A percentile compares a stretch with the other conserved stretches of the same genome.
These are phyloP conservation scores for Fusarium floridanum DNA, from an alignment of 2,329 filamentous ascomycete species.

Conservation along the genomic window DNA sequence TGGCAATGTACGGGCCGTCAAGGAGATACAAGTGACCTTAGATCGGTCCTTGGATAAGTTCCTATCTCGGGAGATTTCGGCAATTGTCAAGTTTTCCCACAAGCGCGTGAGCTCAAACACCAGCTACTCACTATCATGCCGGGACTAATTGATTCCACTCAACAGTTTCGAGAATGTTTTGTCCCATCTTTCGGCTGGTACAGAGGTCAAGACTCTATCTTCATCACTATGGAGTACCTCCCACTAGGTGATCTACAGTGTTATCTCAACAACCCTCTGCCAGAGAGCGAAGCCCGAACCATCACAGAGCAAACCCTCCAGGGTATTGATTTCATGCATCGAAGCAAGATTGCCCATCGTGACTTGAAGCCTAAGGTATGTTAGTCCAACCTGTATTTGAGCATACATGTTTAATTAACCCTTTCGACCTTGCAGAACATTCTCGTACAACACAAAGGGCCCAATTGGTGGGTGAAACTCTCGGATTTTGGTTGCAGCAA, in stretches of 20 bases:
- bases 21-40: background rate
- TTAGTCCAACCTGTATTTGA: background rate
- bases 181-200: conserved; percentile 11
- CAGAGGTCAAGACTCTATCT: background rate
- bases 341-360: background rate
- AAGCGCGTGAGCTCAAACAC: background rate
- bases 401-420: no score
- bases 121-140: background rate
- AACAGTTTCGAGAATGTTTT: conserved; percentile 4
- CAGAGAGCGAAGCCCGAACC: background rate
- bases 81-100: conserved; percentile 12
- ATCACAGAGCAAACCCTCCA: background rate
- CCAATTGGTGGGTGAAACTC: conserved; percentile 20
- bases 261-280: background rate
- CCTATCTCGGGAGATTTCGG: background rate
- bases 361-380: conserved; percentile 9
- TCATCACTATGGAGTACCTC: conserved; percentile 15
- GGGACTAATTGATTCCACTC: accelerated
- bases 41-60: background rate
- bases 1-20: background rate
- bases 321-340: conserved; percentile 9
- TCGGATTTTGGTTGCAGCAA: conserved; percentile 11
- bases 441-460: background rate
- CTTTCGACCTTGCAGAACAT: conserved; percentile 6
- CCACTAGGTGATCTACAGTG: background rate